A percentile compares a stretch with the other conserved stretches of the same genome.
Conservation (phyloP, 2,329 filamentous ascomycete species). For the Colletotrichum sp. region DNA sequence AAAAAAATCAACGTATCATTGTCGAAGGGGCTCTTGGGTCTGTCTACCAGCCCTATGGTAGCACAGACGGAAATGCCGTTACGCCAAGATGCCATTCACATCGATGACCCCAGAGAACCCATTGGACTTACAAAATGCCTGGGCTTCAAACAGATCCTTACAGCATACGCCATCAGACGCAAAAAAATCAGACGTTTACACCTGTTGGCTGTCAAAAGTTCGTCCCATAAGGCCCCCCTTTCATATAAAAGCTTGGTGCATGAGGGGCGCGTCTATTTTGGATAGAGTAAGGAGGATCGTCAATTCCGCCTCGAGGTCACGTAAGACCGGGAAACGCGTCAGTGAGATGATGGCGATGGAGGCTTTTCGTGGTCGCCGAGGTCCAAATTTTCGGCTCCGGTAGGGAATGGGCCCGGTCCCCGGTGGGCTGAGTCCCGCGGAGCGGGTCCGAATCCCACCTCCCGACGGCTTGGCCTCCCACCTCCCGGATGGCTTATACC, state of each 20-base stretch:
- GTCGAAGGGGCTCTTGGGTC: not conserved
- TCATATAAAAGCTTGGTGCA: not conserved
- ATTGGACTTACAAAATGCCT: not conserved
- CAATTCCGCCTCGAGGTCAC: not conserved
- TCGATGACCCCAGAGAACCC: not conserved
- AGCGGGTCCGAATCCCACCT: not conserved
- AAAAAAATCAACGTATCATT: not conserved
- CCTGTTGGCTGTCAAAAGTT: not conserved
- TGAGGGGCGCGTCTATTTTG: not conserved
- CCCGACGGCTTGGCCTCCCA: not conserved
- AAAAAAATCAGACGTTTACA: not conserved
- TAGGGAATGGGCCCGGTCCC: not conserved
- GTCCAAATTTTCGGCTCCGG: not conserved
- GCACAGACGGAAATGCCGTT: not conserved
- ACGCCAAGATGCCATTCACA: not conserved
- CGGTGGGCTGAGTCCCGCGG: not conserved
- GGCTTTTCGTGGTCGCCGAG: not conserved
- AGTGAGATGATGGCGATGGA: not conserved
- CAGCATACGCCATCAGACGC: not conserved
- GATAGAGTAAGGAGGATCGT: not conserved
- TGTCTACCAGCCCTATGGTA: not conserved
- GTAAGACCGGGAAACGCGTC: not conserved
- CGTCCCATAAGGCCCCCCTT: not conserved
- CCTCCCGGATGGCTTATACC: not conserved
- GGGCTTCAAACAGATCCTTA: not conserved